Base-by-base conservation (phyloP, 2,329 filamentous ascomycete genomes). In the Diaporthe sp. region DNA sequence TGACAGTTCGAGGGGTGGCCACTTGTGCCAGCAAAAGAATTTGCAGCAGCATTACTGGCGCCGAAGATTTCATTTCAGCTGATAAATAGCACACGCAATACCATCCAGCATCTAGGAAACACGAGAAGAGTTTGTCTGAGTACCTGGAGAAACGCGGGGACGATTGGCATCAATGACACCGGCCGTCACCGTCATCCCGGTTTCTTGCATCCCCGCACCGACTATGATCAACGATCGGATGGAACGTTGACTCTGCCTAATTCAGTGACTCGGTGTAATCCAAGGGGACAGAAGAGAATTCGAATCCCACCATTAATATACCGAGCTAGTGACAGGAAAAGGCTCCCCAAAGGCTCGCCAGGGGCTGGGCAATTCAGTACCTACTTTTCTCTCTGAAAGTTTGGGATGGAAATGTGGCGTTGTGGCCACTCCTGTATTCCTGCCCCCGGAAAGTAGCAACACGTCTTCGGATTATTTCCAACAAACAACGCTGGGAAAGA, bases 241-340 rank as follows among this genome's bases (percentile, higher is more conserved):
- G 65, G 46, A 68, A 68, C 65, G 46, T 68, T 34, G 15, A 68
- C 46, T 68, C 46, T 31, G 31, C 34, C 22, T 37, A 53, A 68
- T 12, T 2, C 31, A 12, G 19, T 22, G 12, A 13, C 7, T 42
- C 7, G 10, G 3, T 68, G 22, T 53, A 28, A 17, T 28, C 4
- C 34, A 39, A 3, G n/a, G 28, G 2, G 5, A 42, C 5, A 15
- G 19, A 12, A 9, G 22, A 25, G n/a, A 13, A 7, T 2, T 19
- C 9, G 3, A 42, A 15, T 7, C n/a, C 22, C 22, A 15, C 8
- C 13, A 15, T 28, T 12, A 8, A 28, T 31, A 6, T 19, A 25
- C 13, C 13, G 53, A 13, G 25, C n/a, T 55, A 5, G 25, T 17
- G 13, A 19, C 15, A 44, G 42, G 12, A 25, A 17, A 53, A 7